Conservation (phyloP, 2,329 filamentous ascomycete genomes). For the Ceratocystis cacaofunesta region DNA sequence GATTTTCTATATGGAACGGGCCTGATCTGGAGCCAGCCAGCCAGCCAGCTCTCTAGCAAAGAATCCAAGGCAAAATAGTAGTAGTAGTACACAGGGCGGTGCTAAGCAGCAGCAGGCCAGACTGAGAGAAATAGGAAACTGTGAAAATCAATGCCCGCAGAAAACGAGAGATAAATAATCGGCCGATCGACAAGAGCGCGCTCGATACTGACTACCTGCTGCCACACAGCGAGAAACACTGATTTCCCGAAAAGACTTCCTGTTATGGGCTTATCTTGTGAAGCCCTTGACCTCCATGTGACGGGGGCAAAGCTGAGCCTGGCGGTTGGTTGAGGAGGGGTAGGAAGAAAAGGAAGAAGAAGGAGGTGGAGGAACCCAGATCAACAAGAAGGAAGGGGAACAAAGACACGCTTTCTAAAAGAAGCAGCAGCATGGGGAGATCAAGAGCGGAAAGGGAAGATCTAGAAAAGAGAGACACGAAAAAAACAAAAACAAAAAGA, state of each 20-base stretch:
- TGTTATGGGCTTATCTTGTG: not conserved
- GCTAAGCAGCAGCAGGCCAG: too few species aligned
- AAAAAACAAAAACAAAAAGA: not conserved
- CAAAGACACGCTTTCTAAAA: too few species aligned
- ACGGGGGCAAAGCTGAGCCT: not conserved
- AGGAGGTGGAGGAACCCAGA: not conserved
- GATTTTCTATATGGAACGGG: not conserved
- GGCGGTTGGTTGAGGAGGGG: not conserved
- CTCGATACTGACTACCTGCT: not conserved
- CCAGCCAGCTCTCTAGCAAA: not conserved
- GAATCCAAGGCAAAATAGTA: not conserved
- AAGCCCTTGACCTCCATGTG: not conserved
- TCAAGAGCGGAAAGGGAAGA: not conserved
- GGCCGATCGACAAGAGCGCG: not conserved
- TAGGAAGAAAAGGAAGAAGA: not conserved
- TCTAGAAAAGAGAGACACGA: not conserved
- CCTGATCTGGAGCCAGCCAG: not conserved
- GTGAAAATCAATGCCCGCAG: not conserved
- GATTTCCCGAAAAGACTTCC: not conserved
- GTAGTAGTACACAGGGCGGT: too few species aligned
- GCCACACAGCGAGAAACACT: not conserved
- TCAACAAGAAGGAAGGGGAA: not conserved
- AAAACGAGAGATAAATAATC: not conserved
- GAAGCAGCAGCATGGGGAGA: not conserved
- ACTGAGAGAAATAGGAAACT: not conserved